phyloP scores from a whole-genome alignment of 2,329 filamentous ascomycete species.

The Purpureocillium lavendulum region DNA sequence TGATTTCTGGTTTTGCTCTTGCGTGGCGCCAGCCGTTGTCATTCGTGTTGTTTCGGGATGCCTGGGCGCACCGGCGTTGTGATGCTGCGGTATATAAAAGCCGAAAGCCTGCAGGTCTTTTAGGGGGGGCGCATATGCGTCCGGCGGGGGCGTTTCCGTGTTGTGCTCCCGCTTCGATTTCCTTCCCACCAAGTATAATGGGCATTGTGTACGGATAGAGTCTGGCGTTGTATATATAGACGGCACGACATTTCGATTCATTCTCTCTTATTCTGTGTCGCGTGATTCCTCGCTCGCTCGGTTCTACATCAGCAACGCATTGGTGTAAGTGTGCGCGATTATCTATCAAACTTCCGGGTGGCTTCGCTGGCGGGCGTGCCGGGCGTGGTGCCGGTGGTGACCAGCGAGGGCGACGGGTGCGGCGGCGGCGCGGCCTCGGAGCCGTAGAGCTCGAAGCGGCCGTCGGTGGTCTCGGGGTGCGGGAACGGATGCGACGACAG shows the following conservation, averaged over 20 bases:
- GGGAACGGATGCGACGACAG: neutral
- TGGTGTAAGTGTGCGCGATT: too few relatives aligned
- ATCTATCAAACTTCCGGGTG: too few relatives aligned
- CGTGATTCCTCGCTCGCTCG: too few relatives aligned
- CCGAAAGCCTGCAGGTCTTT: too few relatives aligned
- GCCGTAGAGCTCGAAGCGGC: conserved; percentile 37
- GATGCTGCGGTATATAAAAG: too few relatives aligned
- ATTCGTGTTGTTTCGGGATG: neutral
- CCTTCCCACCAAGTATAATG: too few relatives aligned
- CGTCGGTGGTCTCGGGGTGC: conserved; percentile 18
- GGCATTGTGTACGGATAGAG: conserved; percentile 16
- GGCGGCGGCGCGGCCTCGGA: conserved; percentile 14
- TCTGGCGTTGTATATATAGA: conserved; percentile 20
- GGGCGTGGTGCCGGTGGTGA: neutral
- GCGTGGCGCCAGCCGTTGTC: neutral
- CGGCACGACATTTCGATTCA: conserved; percentile 6
- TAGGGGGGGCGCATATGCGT: too few relatives aligned
- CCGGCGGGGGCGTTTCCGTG: too few relatives aligned
- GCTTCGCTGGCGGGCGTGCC: neutral
- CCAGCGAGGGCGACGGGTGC: neutral
- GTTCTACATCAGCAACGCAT: too few relatives aligned
- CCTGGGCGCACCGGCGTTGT: too few relatives aligned
- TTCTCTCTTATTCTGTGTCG: conserved; percentile 2
- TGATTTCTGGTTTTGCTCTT: too few relatives aligned
- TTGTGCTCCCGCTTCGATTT: neutral